Evolutionary conservation across 2,329 filamentous ascomycete genomes (phyloP), one percentile per base, ranked within the genome.

Genomic region (Diaporthe ampelina): DNA sequence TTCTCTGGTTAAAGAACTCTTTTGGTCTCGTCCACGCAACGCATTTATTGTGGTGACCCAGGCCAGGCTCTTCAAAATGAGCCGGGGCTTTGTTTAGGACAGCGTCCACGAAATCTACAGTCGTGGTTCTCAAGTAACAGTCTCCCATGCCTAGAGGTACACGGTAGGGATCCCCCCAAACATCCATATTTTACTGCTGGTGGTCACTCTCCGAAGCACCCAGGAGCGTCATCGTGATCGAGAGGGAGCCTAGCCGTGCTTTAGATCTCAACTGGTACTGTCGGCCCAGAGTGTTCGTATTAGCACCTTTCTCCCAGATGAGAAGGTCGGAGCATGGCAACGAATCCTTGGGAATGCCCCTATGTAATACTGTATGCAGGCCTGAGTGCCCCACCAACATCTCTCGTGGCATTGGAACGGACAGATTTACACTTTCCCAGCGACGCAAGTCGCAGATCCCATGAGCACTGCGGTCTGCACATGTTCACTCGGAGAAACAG

Each of bases 81-180:
- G 48, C 61, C 58, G 40, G 26, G 59, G 69, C 74, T 40, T 37
- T 11, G 43, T 8, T 26, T 40, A 29, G 56, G 52, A 35, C 29
- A 48, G 35, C 24, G 11, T 21, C 43, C 24, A 54, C 65, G 54
- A 59, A 29, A 57, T 43, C 50, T 35, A 26, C 56, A 13, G 19
- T 57, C 58, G 43, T 40, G 17, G 5, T 74, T 35, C 29, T 58
- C 37, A 37, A 21, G 8, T 21, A 71, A 24, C 13, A 24, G 37
- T 45, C 24, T 59, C 13, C 57, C 17, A 40, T 40, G 4, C 52
- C 52, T 19, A 24, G 10, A n/a, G 37, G 10, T 11, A 56, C 58
- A 6, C 6, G 29, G 69, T 61, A 68, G 32, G 43, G 19, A 10
- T 35, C 19, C 26, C 26, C 32, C 54, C 45, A 6, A n/a, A 58